A percentile compares a stretch with the other conserved stretches of the same genome.
phyloP scores from a whole-genome alignment of 1,284 basidiomycete species.

The Porogramme epimiltina region DNA sequence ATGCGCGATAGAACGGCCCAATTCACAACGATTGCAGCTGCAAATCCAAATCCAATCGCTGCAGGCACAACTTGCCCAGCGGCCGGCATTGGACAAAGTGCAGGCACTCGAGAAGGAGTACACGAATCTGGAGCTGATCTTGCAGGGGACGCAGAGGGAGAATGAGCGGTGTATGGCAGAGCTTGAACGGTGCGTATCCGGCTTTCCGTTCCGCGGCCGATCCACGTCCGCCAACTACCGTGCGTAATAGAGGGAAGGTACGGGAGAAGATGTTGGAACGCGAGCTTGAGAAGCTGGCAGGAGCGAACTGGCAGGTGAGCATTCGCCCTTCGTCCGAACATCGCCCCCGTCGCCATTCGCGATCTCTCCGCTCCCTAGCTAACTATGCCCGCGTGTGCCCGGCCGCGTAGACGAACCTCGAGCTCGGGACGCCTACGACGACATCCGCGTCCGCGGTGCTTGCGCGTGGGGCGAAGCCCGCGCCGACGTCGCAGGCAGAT shows the following conservation, averaged over 20 bases:
- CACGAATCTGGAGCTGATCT: constrained; percentile 67
- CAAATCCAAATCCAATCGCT: constrained; percentile 59
- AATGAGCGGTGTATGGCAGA: constrained; percentile 79
- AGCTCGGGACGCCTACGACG: constrained; percentile 1
- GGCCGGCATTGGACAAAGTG: constrained; percentile 65
- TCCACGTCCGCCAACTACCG: too few species aligned
- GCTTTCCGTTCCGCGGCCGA: too few species aligned
- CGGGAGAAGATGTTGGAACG: constrained; percentile 74
- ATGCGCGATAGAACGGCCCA: too few species aligned
- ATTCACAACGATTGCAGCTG: constrained; percentile 36
- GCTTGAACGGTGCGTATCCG: constrained; percentile 59
- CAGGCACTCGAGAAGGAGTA: constrained; percentile 68
- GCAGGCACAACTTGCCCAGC: constrained; percentile 61
- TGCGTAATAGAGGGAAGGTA: constrained; percentile 21
- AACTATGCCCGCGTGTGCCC: background rate
- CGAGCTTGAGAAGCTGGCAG: constrained; percentile 65
- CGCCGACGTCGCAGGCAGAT: constrained; percentile 5
- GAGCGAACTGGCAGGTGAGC: constrained; percentile 74
- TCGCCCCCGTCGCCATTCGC: too few species aligned
- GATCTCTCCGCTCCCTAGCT: too few species aligned
- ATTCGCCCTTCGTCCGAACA: background rate
- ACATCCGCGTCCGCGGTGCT: background rate
- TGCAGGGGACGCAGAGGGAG: constrained; percentile 76
- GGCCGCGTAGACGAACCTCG: constrained; percentile 9
- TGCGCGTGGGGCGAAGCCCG: background rate